Base-by-base conservation (phyloP, 176 grass and related monocot species). In the Oryza nivara region DNA sequence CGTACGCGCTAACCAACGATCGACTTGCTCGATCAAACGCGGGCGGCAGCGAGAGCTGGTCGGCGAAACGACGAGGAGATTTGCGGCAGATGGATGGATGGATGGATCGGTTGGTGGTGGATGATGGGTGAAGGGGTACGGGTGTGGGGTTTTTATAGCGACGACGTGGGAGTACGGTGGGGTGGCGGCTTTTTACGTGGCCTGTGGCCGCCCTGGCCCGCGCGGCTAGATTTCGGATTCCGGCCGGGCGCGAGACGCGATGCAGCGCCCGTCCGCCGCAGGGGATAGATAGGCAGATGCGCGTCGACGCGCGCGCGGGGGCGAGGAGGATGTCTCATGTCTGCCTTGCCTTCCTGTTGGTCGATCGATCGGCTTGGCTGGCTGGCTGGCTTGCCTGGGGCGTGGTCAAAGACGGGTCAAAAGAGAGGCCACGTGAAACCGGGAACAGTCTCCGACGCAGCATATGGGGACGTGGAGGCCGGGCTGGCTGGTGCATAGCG, bases 371-470 rank as follows among this genome's bases (percentile, higher is more conserved):
- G 80, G 88, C 75, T 35, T 3, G 34, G 34, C 34, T 30, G 28
- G 28, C 28, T 30, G 26, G 34, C 34, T 41, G 48, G 52, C 56
- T 38, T 12, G 65, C 11, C 46, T 14, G 47, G 68, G 28, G 38
- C 2, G 71, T 35, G 82, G 89, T 91, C 80, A 88, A 90, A 79
- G 86, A 82, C 76, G 74, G 87, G 96, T 98, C 96, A 98, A 98
- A 98, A 95, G 92, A 71, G 73, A 80, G 79, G 87, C 86, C 96
- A 98, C 89, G 96, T 98, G 96, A 98, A 87, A 56, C 70, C 20
- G 38, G 88, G 91, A 99, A 94, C 96, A 96, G 86, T 94, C 93
- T 89, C 88, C 96, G 70, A 98, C 70, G 85, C 91, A 84, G 38
- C 74, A 75, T 60, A 78, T 58, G 69, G 69, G 79, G 73, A 87